These are phyloP conservation scores for Helotiales sp. DNA, from an alignment of 2,329 filamentous ascomycete genomes.

Conservation along the genomic window DNA sequence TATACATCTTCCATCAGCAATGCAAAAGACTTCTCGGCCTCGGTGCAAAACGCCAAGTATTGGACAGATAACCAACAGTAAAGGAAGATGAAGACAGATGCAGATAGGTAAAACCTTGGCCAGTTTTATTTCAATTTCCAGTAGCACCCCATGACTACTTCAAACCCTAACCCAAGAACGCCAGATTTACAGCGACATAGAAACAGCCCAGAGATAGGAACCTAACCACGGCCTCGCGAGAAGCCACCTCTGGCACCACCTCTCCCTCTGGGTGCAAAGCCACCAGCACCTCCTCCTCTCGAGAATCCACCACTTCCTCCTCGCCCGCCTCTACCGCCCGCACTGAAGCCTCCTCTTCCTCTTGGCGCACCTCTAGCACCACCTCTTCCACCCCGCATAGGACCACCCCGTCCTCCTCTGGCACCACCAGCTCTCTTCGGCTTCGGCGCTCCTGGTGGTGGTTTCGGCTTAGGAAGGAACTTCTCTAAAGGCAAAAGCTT, in stretches of 20 bases:
- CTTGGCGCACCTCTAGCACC: conserved; percentile 50
- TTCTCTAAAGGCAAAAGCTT: conserved; percentile 93
- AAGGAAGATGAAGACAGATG: background rate
- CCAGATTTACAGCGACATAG: conserved; percentile 28
- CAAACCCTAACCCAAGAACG: conserved; percentile 24
- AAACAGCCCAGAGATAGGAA: conserved; percentile 1
- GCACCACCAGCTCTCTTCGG: conserved; percentile 69
- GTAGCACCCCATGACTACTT: background rate
- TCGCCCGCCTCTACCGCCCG: conserved; percentile 43
- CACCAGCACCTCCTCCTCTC: conserved; percentile 35
- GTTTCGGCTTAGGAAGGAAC: conserved; percentile 95
- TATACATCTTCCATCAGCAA: too few species aligned
- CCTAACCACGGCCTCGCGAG: conserved; percentile 33
- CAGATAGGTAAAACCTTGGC: background rate
- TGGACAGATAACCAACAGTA: conserved; percentile 2
- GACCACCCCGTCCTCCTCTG: conserved; percentile 46
- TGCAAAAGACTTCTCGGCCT: background rate
- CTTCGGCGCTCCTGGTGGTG: conserved; percentile 64
- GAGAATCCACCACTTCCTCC: conserved; percentile 36
- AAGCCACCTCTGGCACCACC: conserved; percentile 34
- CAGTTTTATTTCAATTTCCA: conserved; percentile 4
- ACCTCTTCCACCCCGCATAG: conserved; percentile 43
- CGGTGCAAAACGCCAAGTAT: conserved; percentile 1
- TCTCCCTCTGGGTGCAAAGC: conserved; percentile 34
- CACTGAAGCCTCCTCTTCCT: conserved; percentile 52